phyloP scores from a whole-genome alignment of 2,329 filamentous ascomycete species.

The Phaeophleospora eucalypticola region DNA sequence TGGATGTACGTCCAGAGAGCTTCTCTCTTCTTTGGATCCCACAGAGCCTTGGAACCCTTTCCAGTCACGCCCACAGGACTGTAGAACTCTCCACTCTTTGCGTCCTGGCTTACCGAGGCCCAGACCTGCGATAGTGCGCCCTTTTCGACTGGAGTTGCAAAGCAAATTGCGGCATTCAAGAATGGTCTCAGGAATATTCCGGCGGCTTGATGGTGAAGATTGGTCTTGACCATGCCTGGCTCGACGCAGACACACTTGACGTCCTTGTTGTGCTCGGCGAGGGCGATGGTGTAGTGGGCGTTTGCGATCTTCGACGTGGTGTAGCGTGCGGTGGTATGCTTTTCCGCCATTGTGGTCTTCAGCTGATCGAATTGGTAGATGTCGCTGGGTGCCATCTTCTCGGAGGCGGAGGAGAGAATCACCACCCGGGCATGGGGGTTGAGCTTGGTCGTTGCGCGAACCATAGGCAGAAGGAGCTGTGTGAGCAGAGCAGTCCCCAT shows the following conservation, averaged over 20 bases:
- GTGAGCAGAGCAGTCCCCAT: slow-evolving; percentile 31
- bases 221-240: slow-evolving; percentile 48
- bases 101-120: slow-evolving; percentile 17
- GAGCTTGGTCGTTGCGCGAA: slow-evolving; percentile 22
- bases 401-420: slow-evolving; percentile 24
- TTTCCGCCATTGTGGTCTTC: slow-evolving; percentile 16
- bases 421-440: slow-evolving; percentile 26
- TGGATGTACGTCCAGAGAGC: background rate
- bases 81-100: slow-evolving; percentile 29
- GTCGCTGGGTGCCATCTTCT: slow-evolving; percentile 11
- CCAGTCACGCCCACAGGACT: slow-evolving; percentile 28
- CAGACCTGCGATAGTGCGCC: slow-evolving; percentile 24
- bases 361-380: slow-evolving; percentile 22
- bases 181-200: slow-evolving; percentile 1
- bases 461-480: slow-evolving; percentile 23
- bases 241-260: slow-evolving; percentile 45
- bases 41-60: background rate
- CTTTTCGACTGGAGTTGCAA: slow-evolving; percentile 16
- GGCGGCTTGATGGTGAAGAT: slow-evolving; percentile 32
- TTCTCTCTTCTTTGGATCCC: background rate
- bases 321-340: slow-evolving; percentile 34
- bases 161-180: slow-evolving; percentile 1
- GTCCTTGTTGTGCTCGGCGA: slow-evolving; percentile 41
- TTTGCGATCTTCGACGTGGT: slow-evolving; percentile 49
- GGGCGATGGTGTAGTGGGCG: slow-evolving; percentile 41